Percentiles rank a stretch among this genome's conserved stretches.
phyloP scores from a whole-genome alignment of 2,329 filamentous ascomycete genomes.

The Nigrograna mackinnonii region DNA sequence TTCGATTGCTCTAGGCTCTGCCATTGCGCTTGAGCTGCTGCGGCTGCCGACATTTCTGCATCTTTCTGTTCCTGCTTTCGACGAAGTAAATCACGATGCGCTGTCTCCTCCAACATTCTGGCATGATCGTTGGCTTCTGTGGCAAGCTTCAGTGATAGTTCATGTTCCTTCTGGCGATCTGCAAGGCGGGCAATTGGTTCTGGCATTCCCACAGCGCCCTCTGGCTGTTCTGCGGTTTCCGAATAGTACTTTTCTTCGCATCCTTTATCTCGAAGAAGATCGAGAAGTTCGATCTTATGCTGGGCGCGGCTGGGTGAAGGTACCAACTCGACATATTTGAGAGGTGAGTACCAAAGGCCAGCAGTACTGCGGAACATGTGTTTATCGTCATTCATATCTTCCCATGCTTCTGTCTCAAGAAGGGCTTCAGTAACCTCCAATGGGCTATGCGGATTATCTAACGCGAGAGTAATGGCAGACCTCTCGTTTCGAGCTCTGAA shows the following conservation, averaged over 20 bases:
- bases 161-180: slow-evolving; percentile 34
- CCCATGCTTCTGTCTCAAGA: slow-evolving; percentile 68
- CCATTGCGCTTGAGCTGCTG: slow-evolving; percentile 20
- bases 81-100: slow-evolving; percentile 29
- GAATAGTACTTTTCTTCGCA: slow-evolving; percentile 36
- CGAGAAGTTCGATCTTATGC: slow-evolving; percentile 23
- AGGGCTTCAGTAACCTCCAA: slow-evolving; percentile 60
- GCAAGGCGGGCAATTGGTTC: slow-evolving; percentile 28
- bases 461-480: slow-evolving; percentile 62
- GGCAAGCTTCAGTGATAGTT: slow-evolving; percentile 27
- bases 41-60: slow-evolving; percentile 23
- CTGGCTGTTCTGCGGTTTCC: slow-evolving; percentile 38
- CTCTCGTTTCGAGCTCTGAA: slow-evolving; percentile 59
- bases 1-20: slow-evolving; percentile 29
- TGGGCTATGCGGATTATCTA: slow-evolving; percentile 59
- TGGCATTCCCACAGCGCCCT: slow-evolving; percentile 39
- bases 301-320: slow-evolving; percentile 19
- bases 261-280: slow-evolving; percentile 37
- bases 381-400: slow-evolving; percentile 64
- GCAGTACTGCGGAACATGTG: slow-evolving; percentile 47
- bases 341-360: slow-evolving; percentile 64
- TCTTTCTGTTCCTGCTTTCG: slow-evolving; percentile 30
- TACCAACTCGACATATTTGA: slow-evolving; percentile 59
- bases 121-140: slow-evolving; percentile 29
- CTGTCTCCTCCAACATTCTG: slow-evolving; percentile 30